Evolutionary conservation across 1,139 yeast species (phyloP).

Genomic region (Petasospora rhodanensis): DNA sequence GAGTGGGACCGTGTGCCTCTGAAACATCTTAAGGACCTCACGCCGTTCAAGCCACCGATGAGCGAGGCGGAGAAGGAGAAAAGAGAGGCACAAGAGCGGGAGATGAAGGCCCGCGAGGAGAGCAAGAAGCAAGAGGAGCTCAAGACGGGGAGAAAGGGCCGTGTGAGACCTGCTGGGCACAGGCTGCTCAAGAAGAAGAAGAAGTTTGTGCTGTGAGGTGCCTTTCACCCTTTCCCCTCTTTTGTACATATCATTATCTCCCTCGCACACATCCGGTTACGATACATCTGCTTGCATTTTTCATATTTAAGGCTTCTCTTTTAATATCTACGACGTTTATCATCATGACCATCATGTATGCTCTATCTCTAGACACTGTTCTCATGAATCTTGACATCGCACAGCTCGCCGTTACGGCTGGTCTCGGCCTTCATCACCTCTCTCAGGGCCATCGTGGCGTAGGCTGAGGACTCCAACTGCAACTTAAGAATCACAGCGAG

Average conservation of each 20-base stretch:
- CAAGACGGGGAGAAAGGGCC: conserved; percentile 14
- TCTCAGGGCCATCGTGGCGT: conserved; percentile 97
- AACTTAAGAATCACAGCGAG: conserved; percentile 72
- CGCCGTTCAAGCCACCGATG: conserved; percentile 19
- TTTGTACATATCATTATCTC: neutral
- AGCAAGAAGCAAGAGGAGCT: conserved; percentile 2
- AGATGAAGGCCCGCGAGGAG: neutral
- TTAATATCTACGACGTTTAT: neutral
- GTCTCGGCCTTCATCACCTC: conserved; percentile 87
- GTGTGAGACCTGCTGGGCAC: conserved; percentile 18
- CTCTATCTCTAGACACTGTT: neutral
- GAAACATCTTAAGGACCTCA: conserved; percentile 9
- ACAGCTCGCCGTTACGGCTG: conserved; percentile 56
- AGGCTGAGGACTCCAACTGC: conserved; percentile 81
- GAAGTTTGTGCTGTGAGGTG: neutral
- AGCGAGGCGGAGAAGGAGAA: conserved; percentile 6
- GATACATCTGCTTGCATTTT: neutral
- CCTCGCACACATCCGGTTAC: too few species aligned
- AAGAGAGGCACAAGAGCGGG: conserved; percentile 3
- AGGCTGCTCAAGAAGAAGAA: conserved; percentile 11
- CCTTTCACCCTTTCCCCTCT: neutral
- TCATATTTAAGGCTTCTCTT: neutral
- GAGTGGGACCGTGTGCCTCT: conserved; percentile 23
- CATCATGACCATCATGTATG: neutral
- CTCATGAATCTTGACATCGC: conserved; percentile 29